Percentiles rank a stretch among this genome's conserved stretches.
Conservation (phyloP, 2,329 filamentous ascomycete species). For the Ilyonectria destructans region DNA sequence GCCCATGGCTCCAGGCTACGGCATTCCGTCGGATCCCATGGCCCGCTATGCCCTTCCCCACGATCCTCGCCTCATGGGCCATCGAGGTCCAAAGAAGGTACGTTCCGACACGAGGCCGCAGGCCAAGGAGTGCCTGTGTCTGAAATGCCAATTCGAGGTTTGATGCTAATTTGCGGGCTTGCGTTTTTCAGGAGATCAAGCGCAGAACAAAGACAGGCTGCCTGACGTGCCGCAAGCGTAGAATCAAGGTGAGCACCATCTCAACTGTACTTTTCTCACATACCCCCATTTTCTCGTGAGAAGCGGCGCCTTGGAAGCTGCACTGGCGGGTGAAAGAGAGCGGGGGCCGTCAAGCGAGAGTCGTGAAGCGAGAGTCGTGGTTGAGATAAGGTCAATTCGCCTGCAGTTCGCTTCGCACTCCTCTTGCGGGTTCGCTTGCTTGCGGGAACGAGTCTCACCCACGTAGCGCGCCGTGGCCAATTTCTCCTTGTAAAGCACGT, state of each 20-base stretch:
- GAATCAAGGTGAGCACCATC: constrained; percentile 71
- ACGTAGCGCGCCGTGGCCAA: constrained; percentile 44
- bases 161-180: constrained; percentile 36
- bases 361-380: constrained; percentile 35
- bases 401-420: constrained; percentile 40
- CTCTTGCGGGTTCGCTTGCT: constrained; percentile 38
- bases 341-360: constrained; percentile 35
- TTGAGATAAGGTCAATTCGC: constrained; percentile 35
- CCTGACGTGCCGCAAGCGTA: constrained; percentile 73
- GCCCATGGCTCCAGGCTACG: constrained; percentile 56
- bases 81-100: constrained; percentile 73
- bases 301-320: constrained; percentile 33
- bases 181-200: constrained; percentile 70
- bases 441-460: constrained; percentile 41
- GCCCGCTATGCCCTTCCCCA: constrained; percentile 65
- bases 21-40: constrained; percentile 61
- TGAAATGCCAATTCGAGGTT: constrained; percentile 8
- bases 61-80: constrained; percentile 65
- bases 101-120: constrained; percentile 37
- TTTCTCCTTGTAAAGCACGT: constrained; percentile 41
- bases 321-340: constrained; percentile 31
- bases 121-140: constrained; percentile 9
- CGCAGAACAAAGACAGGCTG: constrained; percentile 76
- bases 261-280: constrained; percentile 39
- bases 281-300: constrained; percentile 26